Base-by-base conservation (phyloP, 192 early-diverging fungal genomes). In the Allomyces macrogynus region DNA sequence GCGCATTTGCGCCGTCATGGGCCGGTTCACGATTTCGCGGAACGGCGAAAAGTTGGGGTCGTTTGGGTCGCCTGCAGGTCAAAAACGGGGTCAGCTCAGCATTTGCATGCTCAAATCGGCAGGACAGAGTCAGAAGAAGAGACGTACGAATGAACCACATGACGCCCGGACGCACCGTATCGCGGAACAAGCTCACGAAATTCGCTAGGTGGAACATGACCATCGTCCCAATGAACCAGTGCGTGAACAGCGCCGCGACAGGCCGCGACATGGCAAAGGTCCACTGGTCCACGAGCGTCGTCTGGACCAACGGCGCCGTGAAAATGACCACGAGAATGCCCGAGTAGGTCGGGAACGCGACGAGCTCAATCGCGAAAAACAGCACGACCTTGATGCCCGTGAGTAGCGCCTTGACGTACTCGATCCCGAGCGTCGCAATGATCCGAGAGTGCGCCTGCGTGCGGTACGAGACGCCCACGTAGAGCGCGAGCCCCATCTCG, bases 1-100 rank as follows among this genome's bases (percentile, higher is more conserved):
- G 72, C 84, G 77, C 61, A 95, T 71, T 70, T 96, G 89, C 24
- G 80, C 73, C 25, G 78, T 65, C 24, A 87, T 74, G 27, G 88
- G 85, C 20, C 86, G 80, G 66, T 93, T 89, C 4, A 93, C 68
- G 43, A 97, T 92, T 67, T 99, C 95, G 63, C 87, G 84, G 67
- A 99, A 88, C 8, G 93, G 90, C 70, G 92, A 86, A 72, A 95
- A 94, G 40, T 90, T 84, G 23, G 92, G 89, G 70, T 99, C 95
- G 62, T 90, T 93, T 2, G 93, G 94, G 68, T 99, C 94, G 60
- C 93, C 32, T 40, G 7, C 4, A 40, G 0, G 0, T 40, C 32
- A 4, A 40, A 8, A 40, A 40, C 0, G 32, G 7, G 32, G 32
- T 40, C 32, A 40, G 32, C 8, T 40, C 7, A 8, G 32, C 32